Conservation (phyloP, 1,139 yeast genomes). For the Candida tetrigidarum region DNA sequence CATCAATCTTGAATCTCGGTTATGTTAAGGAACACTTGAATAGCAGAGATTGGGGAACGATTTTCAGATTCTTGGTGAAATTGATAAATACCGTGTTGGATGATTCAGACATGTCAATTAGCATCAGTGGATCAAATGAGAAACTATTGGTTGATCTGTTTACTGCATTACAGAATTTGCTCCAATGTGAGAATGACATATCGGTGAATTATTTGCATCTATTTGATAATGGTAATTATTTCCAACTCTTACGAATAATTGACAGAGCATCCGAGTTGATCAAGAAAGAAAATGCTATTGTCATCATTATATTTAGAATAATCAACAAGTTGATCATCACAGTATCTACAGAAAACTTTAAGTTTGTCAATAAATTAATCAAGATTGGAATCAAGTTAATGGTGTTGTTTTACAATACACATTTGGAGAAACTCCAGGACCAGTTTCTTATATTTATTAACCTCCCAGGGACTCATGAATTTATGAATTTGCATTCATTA, state of each 20-base stretch:
- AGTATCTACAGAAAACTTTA: constrained; percentile 35
- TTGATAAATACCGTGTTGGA: constrained; percentile 9
- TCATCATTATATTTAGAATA: constrained; percentile 33
- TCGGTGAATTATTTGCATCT: constrained; percentile 26
- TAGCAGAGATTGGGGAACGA: constrained; percentile 31
- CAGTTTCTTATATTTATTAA: constrained; percentile 44
- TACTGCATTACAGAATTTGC: constrained; percentile 24
- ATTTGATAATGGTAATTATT: constrained; percentile 22
- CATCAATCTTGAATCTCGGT: constrained; percentile 29
- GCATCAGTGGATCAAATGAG: constrained; percentile 10
- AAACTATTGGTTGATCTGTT: constrained; percentile 22
- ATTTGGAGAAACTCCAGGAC: constrained; percentile 34
- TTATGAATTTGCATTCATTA: constrained; percentile 16
- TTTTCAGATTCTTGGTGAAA: constrained; percentile 27
- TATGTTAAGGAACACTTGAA: constrained; percentile 46
- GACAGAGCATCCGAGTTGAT: constrained; percentile 20
- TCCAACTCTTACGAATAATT: constrained; percentile 27
- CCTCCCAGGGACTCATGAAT: constrained; percentile 25
- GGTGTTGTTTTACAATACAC: constrained; percentile 30
- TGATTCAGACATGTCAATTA: constrained; percentile 1
- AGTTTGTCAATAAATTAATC: constrained; percentile 32
- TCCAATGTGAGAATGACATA: constrained; percentile 32
- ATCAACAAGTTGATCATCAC: constrained; percentile 41
- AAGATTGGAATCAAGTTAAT: constrained; percentile 35
- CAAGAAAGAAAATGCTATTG: constrained; percentile 28